phyloP scores from a whole-genome alignment of 345 rosid genomes.

The Populus davidiana region DNA sequence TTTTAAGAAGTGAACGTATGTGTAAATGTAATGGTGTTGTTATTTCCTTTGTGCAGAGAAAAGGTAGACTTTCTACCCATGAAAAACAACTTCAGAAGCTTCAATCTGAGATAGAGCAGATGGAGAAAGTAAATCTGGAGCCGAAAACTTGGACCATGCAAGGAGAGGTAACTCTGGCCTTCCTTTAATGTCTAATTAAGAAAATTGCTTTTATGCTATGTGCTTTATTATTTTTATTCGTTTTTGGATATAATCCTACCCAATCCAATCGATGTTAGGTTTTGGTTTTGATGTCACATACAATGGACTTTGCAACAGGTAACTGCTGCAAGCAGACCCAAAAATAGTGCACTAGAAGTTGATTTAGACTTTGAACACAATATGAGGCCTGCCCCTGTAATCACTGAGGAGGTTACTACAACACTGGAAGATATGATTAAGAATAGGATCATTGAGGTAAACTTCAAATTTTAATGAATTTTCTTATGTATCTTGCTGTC shows the following conservation, averaged over 20 bases:
- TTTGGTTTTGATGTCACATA: neutral
- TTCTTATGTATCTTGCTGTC: neutral
- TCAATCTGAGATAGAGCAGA: conserved; percentile 60
- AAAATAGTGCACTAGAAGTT: conserved; percentile 91
- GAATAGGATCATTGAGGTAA: conserved; percentile 72
- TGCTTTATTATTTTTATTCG: neutral
- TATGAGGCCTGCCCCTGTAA: conserved; percentile 84
- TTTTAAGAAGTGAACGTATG: neutral
- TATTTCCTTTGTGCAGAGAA: conserved; percentile 37
- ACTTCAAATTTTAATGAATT: neutral
- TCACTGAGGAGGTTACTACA: conserved; percentile 89
- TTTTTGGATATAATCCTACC: neutral
- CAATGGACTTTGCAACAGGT: conserved; percentile 42
- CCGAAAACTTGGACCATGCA: conserved; percentile 92
- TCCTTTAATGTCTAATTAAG: neutral
- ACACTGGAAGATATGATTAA: conserved; percentile 84
- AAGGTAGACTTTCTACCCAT: conserved; percentile 61
- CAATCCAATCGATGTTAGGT: neutral
- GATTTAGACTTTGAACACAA: conserved; percentile 97
- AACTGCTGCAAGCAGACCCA: conserved; percentile 84
- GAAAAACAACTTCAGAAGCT: conserved; percentile 62
- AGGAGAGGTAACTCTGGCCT: conserved; percentile 71
- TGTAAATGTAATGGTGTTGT: neutral
- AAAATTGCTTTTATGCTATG: neutral
- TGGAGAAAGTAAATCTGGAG: conserved; percentile 90